phyloP scores from a whole-genome alignment of 768 basidiomycete genomes.

The Collybia nuda region DNA sequence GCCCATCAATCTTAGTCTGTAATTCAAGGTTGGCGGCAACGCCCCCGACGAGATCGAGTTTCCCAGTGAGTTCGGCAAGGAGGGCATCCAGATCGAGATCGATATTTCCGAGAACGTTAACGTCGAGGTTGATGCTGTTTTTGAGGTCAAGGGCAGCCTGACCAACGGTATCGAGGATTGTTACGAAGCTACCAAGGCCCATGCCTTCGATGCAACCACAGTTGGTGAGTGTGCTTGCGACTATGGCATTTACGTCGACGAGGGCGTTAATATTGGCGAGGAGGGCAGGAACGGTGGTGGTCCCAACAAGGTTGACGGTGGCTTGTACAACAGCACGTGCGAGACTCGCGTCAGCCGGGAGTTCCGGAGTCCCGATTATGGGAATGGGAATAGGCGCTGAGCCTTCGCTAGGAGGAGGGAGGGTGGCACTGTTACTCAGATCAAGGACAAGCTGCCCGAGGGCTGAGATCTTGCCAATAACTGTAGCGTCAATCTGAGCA shows the following conservation, averaged over 20 bases:
- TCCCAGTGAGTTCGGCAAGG: neutral
- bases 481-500: neutral
- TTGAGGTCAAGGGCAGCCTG: neutral
- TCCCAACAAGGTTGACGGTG: conserved; percentile 8
- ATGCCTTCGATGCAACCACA: neutral
- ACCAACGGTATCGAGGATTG: conserved; percentile 3
- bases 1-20: neutral
- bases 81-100: neutral
- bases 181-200: neutral
- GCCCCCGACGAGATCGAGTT: neutral
- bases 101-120: neutral
- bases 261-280: neutral
- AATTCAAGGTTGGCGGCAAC: neutral
- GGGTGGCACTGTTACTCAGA: neutral
- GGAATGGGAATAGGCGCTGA: neutral
- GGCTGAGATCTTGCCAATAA: neutral
- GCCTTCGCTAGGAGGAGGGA: neutral
- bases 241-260: neutral
- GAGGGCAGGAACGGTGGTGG: conserved; percentile 12
- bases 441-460: neutral
- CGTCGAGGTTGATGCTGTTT: neutral
- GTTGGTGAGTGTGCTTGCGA: neutral
- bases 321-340: conserved; percentile 4
- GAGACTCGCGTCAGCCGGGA: neutral
- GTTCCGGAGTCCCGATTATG: neutral